Evolutionary conservation across 208 protist genomes (phyloP), one percentile per base, ranked within the genome.

Genomic region (Acanthamoeba rhysodes): DNA sequence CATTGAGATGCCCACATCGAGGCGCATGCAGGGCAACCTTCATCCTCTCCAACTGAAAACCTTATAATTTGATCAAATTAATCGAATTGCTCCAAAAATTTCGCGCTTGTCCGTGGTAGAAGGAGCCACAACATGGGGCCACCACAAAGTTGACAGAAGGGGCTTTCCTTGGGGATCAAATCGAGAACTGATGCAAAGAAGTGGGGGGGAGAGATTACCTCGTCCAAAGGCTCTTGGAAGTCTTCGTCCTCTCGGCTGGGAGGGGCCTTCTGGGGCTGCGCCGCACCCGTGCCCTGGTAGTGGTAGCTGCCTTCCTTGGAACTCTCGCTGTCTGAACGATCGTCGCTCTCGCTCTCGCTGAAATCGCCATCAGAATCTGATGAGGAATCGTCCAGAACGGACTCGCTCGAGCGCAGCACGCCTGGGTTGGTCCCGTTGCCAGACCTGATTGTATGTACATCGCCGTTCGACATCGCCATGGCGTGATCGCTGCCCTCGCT

Each of bases 351-450:
- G 66, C 66, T 37, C 14, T 74, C 66, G 66, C 66, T 74, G 66
- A 74, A 14, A 74, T 74, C 29, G 32, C 66, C 66, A 74, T 74
- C 66, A n/a, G 66, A 74, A 24, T 74, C 66, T 32, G 66, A 74
- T 74, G 66, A 74, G 32, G 66, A 74, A 32, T 74, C 66, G 29
- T 74, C 66, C 8, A 74, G 32, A 20, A 74, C 66, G 29, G 66
- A 74, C 66, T 37, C 66, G 7, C 66, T 37, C 66, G 66, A 74
- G 29, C 66, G 66, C 32, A 29, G 20, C 27, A 37, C 32, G 66
- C 29, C 66, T 74, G 12, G 29, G 29, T 41, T 32, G 66, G 29
- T 10, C 29, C 29, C 32, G 4, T 74, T 74, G 29, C 66, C 66
- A 29, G 66, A 29, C 24, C 18, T 66, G 7, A 27, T 66, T 29